Conservation (phyloP, 2,329 filamentous ascomycete species). For the Trichophaea hybrida region DNA sequence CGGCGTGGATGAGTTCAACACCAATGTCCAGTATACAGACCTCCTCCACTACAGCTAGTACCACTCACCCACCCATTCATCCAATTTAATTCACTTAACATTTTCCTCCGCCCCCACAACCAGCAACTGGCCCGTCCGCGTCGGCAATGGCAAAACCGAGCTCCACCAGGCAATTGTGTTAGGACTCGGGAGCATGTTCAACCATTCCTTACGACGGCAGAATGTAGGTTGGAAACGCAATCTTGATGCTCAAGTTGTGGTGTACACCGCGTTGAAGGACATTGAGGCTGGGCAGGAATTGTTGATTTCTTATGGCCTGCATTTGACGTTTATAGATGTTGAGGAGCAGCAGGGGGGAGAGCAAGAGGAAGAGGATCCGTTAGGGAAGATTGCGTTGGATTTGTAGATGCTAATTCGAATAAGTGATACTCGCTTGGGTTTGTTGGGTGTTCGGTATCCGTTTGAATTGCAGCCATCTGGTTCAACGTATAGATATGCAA, state of each 20-base stretch:
- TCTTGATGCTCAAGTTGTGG: constrained; percentile 34
- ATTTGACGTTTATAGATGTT: constrained; percentile 31
- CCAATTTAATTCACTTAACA: neutral
- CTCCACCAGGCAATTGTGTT: constrained; percentile 40
- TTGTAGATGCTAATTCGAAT: neutral
- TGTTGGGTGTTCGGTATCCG: neutral
- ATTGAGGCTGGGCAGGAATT: constrained; percentile 41
- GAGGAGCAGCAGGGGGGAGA: constrained; percentile 15
- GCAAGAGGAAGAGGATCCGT: constrained; percentile 7
- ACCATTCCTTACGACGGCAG: constrained; percentile 39
- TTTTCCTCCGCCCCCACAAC: constrained; percentile 1
- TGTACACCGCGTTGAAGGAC: constrained; percentile 38
- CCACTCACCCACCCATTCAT: neutral
- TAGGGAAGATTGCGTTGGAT: constrained; percentile 2
- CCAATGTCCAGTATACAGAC: constrained; percentile 38
- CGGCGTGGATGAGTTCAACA: constrained; percentile 34
- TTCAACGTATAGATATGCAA: neutral
- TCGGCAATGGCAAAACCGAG: constrained; percentile 22
- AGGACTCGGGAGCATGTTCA: constrained; percentile 45
- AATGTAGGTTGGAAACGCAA: constrained; percentile 44
- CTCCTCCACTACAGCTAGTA: constrained; percentile 46
- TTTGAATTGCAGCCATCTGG: neutral
- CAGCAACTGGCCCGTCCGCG: constrained; percentile 17
- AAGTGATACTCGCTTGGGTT: too few relatives aligned
- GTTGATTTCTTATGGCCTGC: constrained; percentile 34